phyloP scores from a whole-genome alignment of 805 yeast species.

The Komagataella ulmi region DNA sequence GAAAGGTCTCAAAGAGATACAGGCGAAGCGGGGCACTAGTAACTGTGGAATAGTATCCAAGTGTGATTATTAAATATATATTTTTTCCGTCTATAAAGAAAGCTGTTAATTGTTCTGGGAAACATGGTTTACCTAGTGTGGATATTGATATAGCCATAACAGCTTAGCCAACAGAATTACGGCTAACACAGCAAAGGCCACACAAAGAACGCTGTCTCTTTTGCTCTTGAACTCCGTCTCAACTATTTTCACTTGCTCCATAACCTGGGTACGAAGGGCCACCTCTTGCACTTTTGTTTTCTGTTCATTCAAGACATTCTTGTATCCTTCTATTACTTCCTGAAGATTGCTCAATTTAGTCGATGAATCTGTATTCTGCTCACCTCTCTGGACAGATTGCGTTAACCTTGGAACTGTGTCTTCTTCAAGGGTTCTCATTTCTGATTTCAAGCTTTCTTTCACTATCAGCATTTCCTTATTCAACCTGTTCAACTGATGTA shows the following conservation, averaged over 20 bases:
- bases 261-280: background rate
- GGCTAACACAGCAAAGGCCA: background rate
- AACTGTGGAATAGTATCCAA: too few species aligned
- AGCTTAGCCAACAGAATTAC: background rate
- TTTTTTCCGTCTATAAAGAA: too few species aligned
- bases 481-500: background rate
- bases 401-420: background rate
- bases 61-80: too few species aligned
- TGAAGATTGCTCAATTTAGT: background rate
- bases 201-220: background rate
- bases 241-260: background rate
- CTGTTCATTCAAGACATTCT: background rate
- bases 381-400: background rate
- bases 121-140: too few species aligned
- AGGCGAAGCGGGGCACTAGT: too few species aligned
- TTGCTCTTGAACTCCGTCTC: background rate
- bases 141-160: too few species aligned
- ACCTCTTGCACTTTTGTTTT: background rate
- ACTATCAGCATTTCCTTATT: background rate
- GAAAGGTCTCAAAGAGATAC: too few species aligned
- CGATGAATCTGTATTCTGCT: background rate
- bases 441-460: background rate
- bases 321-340: background rate
- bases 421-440: background rate
- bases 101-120: too few species aligned